Evolutionary conservation across 306 rosid species (phyloP), one percentile per base, ranked within the genome.

Genomic region (Ormosia semicastrata): DNA sequence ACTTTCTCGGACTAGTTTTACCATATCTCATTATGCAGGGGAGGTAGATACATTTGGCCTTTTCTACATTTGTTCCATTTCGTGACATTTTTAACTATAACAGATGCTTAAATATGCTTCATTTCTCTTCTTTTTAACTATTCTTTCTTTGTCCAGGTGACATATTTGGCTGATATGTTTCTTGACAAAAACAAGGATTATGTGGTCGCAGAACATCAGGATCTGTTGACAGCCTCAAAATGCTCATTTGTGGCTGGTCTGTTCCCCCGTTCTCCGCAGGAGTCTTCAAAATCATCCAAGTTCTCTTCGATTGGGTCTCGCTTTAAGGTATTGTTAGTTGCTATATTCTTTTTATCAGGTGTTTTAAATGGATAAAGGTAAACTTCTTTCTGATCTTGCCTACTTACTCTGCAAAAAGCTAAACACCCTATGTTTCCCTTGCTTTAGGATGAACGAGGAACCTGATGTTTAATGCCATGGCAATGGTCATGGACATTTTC

Each of bases 131-230:
- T 50, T 30, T 71, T 59, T 76, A 41, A 87, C 62, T 40, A 8
- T 71, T 79, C 47, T 44, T 75, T 66, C 43, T 77, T 71, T 83
- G 84, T 85, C 71, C 88, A 96, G 99, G 99, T 96, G 66, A 85
- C 83, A 54, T 96, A 96, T 87, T 89, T 82, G 86, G 99, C 98
- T 78, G 98, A 96, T 86, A 92, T 87, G 87, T 96, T 96, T 81
- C 92, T 96, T 79, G 99, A 96, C 82, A 96, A 96, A 87, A 96
- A 96, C 93, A 96, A 96, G 91, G 99, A 96, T 86, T 96, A 96
- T 87, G 99, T 96, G 81, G 93, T 96, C 58, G 99, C 98, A 39
- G 99, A 96, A 85, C 98, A 94, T 82, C 99, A 91, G 89, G 97
- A 86, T 82, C 89, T 96, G 80, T 86, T 96, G 84, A 91, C 88